Evolutionary conservation across 2,329 filamentous ascomycete species (phyloP).

Genomic region (Helminthosporium solani): DNA sequence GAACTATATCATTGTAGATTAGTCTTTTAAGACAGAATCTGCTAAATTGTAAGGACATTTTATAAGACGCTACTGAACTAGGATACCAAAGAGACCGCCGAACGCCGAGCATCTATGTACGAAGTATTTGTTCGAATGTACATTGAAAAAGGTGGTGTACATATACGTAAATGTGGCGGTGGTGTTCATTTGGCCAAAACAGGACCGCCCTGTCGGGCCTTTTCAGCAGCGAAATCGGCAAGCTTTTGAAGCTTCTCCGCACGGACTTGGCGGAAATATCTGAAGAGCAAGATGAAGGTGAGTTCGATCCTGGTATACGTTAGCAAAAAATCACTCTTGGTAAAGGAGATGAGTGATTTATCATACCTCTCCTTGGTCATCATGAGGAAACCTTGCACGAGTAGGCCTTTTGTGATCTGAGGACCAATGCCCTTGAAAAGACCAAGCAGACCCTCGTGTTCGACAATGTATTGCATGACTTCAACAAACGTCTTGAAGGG

Average conservation of each 20-base stretch:
- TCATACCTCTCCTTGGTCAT: slow-evolving; percentile 94
- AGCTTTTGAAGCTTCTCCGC: slow-evolving; percentile 69
- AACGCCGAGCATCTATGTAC: slow-evolving; percentile 6
- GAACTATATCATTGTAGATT: too few relatives aligned
- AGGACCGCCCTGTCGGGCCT: slow-evolving; percentile 42
- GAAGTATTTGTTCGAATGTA: slow-evolving; percentile 8
- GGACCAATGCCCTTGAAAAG: slow-evolving; percentile 97
- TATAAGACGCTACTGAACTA: not conserved
- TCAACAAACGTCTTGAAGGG: slow-evolving; percentile 92
- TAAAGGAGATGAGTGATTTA: not conserved
- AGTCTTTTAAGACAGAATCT: not conserved
- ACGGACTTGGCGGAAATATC: slow-evolving; percentile 72
- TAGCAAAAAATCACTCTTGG: slow-evolving; percentile 5
- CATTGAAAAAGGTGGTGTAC: not conserved
- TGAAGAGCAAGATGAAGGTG: slow-evolving; percentile 80
- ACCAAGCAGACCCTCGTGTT: slow-evolving; percentile 79
- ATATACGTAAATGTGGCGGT: not conserved
- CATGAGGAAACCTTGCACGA: slow-evolving; percentile 96
- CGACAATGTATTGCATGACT: slow-evolving; percentile 90
- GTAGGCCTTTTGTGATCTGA: slow-evolving; percentile 85
- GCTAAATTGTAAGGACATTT: not conserved
- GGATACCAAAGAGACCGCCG: not conserved
- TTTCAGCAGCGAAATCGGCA: slow-evolving; percentile 63
- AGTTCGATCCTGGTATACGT: slow-evolving; percentile 71
- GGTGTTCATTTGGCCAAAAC: slow-evolving; percentile 33